Evolutionary conservation across 2,329 filamentous ascomycete species (phyloP), one percentile per base, ranked within the genome.

Genomic region (Botryotinia narcissicola): DNA sequence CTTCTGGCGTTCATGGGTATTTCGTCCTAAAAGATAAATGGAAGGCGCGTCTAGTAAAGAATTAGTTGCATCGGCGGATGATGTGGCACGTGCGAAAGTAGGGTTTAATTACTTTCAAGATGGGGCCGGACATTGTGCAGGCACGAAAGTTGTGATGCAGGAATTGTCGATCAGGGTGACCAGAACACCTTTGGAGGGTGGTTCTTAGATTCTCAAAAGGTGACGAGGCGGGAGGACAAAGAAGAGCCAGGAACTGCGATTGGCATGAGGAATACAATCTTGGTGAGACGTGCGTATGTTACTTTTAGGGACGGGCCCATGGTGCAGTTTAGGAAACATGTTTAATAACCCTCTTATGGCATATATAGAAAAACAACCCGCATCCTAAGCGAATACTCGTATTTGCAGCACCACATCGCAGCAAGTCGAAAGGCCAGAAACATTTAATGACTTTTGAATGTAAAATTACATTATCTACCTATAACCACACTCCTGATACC

Each of bases 401-500:
- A 29, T 1, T 18, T 18, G 40, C 40, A 42, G 14, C 0, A 57
- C 4, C 0, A 29, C 3, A 29, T 29, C 7, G 25, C 16, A 9
- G n/a, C n/a, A 57, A 7, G 4, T 57, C 14, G 6, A 57, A 29
- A 18, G 14, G 8, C 14, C 3, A 54, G 25, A 54, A 9, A 18
- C 3, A 57, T 57, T 57, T 18, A 18, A 9, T 18, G 6, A 57
- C 12, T 32, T 32, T 57, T 18, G n/a, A 9, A 4, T 57, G n/a
- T 57, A 18, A 57, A 14, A 18, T 29, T 9, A 37, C 3, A 42
- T 60, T 32, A 72, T 20, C 29, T 68, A 72, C 14, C 29, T 68
- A 81, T 86, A 86, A 42, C 18, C 29, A 54, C 83, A 46, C 78
- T 85, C 82, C 46, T 51, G 74, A 80, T 84, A 86, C 0, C 76